Percentiles rank a stretch among this genome's conserved stretches.
phyloP scores from a whole-genome alignment of 345 rosid species.

The Corymbia maculata region DNA sequence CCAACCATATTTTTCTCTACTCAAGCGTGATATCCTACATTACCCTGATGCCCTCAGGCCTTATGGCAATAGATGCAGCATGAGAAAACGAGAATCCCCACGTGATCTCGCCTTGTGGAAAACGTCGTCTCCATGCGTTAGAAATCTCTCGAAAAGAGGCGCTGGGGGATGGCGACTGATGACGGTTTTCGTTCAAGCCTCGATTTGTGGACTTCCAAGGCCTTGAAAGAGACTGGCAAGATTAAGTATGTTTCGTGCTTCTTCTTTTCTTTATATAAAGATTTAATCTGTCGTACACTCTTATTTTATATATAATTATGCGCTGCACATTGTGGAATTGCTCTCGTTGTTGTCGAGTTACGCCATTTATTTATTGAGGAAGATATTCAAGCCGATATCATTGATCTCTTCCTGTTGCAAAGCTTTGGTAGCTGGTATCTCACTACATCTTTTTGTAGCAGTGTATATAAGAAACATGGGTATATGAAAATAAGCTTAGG shows the following conservation, averaged over 20 bases:
- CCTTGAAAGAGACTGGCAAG: neutral
- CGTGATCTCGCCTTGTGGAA: neutral
- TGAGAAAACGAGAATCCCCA: neutral
- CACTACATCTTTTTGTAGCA: neutral
- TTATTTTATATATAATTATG: neutral
- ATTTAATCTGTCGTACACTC: neutral
- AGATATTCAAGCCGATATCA: neutral
- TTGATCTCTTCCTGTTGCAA: neutral
- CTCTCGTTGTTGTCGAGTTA: neutral
- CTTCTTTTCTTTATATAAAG: neutral
- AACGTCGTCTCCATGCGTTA: neutral
- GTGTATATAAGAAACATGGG: neutral
- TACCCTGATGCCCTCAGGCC: neutral
- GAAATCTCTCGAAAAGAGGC: neutral
- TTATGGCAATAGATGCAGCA: neutral
- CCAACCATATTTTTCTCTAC: neutral
- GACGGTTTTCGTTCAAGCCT: neutral
- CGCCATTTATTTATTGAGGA: neutral
- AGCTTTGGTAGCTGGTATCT: neutral
- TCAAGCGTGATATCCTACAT: neutral
- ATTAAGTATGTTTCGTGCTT: neutral
- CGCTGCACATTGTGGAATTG: neutral
- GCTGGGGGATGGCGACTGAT: neutral
- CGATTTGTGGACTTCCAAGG: neutral
- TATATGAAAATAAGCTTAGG: neutral